phyloP scores from a whole-genome alignment of 805 yeast species.

The Candida sakaeoensis region DNA sequence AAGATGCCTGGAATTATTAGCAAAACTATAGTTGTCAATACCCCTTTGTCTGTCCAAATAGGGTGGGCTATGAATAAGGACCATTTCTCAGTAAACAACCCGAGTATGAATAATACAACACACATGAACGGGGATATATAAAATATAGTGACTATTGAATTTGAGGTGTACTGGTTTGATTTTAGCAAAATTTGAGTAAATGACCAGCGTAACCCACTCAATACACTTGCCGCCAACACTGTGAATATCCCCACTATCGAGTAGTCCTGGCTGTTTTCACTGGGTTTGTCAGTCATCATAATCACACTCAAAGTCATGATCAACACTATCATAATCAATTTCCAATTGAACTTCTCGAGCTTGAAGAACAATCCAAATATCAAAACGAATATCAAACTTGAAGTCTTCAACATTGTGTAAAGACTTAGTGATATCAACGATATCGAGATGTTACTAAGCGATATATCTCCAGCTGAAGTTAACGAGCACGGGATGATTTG shows the following conservation, averaged over 20 bases:
- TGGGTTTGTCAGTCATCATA: constrained; percentile 67
- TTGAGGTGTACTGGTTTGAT: constrained; percentile 50
- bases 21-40: constrained; percentile 50
- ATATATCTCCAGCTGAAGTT: constrained; percentile 91
- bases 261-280: constrained; percentile 14
- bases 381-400: constrained; percentile 82
- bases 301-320: constrained; percentile 82
- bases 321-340: constrained; percentile 63
- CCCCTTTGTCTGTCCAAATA: constrained; percentile 65
- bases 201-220: constrained; percentile 94
- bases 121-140: constrained; percentile 86
- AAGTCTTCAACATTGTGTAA: constrained; percentile 91
- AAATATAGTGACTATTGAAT: constrained; percentile 81
- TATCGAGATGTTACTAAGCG: constrained; percentile 83
- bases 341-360: constrained; percentile 70
- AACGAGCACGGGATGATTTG: constrained; percentile 79
- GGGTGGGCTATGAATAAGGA: constrained; percentile 45
- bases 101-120: constrained; percentile 54
- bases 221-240: constrained; percentile 72
- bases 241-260: constrained; percentile 59
- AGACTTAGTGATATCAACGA: constrained; percentile 74
- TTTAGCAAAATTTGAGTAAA: constrained; percentile 80
- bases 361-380: constrained; percentile 81
- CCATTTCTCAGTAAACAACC: constrained; percentile 69
- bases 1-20: constrained; percentile 77